phyloP scores from a whole-genome alignment of 2,329 filamentous ascomycete genomes.

The Aspergillus tanneri region DNA sequence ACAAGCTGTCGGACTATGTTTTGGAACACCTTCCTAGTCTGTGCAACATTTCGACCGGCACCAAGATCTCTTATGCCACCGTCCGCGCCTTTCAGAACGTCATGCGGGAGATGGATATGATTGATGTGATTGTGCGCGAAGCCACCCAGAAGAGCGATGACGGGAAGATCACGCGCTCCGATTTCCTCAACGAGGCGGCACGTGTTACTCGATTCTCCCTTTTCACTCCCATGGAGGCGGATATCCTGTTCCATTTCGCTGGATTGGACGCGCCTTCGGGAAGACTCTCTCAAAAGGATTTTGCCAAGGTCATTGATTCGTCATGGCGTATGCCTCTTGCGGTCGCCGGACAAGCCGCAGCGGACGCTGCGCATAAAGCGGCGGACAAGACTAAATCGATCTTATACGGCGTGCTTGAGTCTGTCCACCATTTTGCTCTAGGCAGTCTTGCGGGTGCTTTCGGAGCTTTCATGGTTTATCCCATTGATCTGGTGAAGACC shows the following conservation, averaged over 20 bases:
- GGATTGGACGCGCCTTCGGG: conserved; percentile 87
- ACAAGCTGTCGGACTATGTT: conserved; percentile 97
- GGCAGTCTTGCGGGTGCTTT: conserved; percentile 92
- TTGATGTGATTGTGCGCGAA: conserved; percentile 87
- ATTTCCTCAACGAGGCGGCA: conserved; percentile 92
- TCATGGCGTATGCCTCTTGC: conserved; percentile 74
- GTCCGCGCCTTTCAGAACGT: conserved; percentile 98
- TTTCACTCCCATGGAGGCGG: conserved; percentile 97
- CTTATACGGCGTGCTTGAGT: conserved; percentile 67
- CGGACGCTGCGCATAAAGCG: conserved; percentile 51
- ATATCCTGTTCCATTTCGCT: conserved; percentile 98
- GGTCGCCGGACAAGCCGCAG: conserved; percentile 51
- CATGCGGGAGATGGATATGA: conserved; percentile 95
- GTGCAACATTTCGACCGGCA: conserved; percentile 88
- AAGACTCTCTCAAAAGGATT: conserved; percentile 76
- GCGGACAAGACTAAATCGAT: conserved; percentile 58
- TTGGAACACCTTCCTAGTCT: conserved; percentile 86
- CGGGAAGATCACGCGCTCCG: conserved; percentile 88
- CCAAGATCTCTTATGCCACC: conserved; percentile 96
- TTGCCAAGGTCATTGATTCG: conserved; percentile 90
- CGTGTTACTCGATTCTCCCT: conserved; percentile 89
- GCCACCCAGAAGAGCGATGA: conserved; percentile 80
- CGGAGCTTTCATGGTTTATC: conserved; percentile 98
- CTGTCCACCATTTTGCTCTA: conserved; percentile 83
- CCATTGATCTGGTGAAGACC: conserved; percentile 97